Conservation (phyloP, 1,284 basidiomycete genomes). For the Polyporus tsugae region DNA sequence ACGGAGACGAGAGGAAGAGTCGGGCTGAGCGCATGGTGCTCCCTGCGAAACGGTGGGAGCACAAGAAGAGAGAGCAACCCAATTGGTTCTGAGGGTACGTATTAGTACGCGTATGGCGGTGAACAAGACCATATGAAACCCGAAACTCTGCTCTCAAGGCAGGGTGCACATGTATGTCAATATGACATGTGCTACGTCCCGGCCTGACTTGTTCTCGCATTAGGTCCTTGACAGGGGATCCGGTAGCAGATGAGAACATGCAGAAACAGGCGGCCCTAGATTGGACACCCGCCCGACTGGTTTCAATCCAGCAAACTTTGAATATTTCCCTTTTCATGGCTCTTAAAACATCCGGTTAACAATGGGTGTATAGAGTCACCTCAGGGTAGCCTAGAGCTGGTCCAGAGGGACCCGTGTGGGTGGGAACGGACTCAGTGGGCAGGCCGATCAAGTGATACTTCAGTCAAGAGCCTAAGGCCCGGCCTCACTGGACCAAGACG, state of each 20-base stretch:
- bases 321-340: conserved; percentile 3
- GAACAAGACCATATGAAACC: conserved; percentile 19
- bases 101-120: conserved; percentile 24
- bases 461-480: conserved; percentile 8
- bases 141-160: neutral
- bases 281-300: conserved; percentile 21
- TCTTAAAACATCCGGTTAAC: neutral
- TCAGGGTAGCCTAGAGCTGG: conserved; percentile 15
- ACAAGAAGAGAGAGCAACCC: neutral
- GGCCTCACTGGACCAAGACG: conserved; percentile 2
- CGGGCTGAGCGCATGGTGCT: neutral
- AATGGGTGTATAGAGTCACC: neutral
- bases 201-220: conserved; percentile 18
- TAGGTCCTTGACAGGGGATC: conserved; percentile 14
- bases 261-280: conserved; percentile 20
- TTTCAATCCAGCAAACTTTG: conserved; percentile 13
- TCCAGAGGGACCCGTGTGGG: conserved; percentile 12
- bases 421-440: conserved; percentile 3
- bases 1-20: conserved; percentile 1
- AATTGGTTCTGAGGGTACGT: too few relatives aligned
- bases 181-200: conserved; percentile 15
- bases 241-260: conserved; percentile 18
- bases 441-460: conserved; percentile 27
- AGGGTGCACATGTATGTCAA: conserved; percentile 17
- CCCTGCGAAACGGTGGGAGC: neutral